phyloP scores from a whole-genome alignment of 1,139 yeast species.

The Blastobotrys niveus region DNA sequence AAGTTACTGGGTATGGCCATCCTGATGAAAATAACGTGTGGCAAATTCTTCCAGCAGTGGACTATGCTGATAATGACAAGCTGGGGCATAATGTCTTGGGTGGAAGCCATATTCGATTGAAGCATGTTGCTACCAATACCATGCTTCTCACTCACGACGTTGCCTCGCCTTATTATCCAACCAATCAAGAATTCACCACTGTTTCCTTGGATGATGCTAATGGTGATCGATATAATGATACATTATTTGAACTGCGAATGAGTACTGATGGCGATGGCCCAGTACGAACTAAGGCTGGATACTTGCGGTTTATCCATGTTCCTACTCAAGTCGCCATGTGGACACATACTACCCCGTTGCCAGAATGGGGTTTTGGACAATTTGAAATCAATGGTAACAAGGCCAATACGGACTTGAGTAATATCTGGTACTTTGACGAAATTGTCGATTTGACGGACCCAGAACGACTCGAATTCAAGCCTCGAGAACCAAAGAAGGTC shows the following conservation, averaged over 20 bases:
- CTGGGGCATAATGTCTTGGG: slow-evolving; percentile 47
- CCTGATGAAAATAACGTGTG: slow-evolving; percentile 71
- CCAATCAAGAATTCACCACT: slow-evolving; percentile 88
- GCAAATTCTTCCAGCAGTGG: slow-evolving; percentile 71
- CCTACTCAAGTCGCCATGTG: slow-evolving; percentile 91
- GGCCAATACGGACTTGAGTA: slow-evolving; percentile 58
- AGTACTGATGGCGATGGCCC: slow-evolving; percentile 48
- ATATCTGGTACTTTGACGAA: slow-evolving; percentile 72
- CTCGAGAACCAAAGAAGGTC: slow-evolving; percentile 47
- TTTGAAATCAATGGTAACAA: slow-evolving; percentile 95
- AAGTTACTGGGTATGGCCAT: slow-evolving; percentile 67
- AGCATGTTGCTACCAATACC: slow-evolving; percentile 76
- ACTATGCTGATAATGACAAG: slow-evolving; percentile 37
- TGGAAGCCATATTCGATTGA: slow-evolving; percentile 69
- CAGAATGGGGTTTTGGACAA: slow-evolving; percentile 92
- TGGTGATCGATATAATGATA: slow-evolving; percentile 60
- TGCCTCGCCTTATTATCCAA: slow-evolving; percentile 88
- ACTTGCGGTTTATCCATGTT: slow-evolving; percentile 67
- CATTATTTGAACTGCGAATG: slow-evolving; percentile 71
- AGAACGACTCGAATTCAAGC: slow-evolving; percentile 50
- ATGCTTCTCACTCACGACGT: slow-evolving; percentile 87
- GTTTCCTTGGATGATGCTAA: slow-evolving; percentile 53
- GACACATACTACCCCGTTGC: slow-evolving; percentile 84
- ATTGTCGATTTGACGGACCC: slow-evolving; percentile 61
- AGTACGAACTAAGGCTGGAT: slow-evolving; percentile 65